Evolutionary conservation across 169 alveolate species (phyloP).

Genomic region (Plasmodium ovale): DNA sequence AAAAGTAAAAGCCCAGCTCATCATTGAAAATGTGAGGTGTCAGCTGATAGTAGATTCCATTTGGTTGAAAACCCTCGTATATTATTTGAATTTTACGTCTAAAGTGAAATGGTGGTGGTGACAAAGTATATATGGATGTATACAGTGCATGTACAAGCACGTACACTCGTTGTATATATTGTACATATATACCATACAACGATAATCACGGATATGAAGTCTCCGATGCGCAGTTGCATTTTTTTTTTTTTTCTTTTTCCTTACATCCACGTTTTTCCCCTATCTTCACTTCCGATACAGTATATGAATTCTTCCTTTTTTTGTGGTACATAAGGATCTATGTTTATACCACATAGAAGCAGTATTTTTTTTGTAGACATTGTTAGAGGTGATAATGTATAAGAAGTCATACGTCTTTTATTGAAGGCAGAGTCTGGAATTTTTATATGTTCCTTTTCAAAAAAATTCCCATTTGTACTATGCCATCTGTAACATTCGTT

Average conservation of each 20-base stretch:
- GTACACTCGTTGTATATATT: too few species aligned
- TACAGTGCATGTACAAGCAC: too few species aligned
- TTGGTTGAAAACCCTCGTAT: neutral
- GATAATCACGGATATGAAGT: too few species aligned
- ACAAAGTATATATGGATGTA: too few species aligned
- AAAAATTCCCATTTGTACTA: neutral
- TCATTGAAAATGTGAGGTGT: neutral
- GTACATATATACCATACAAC: too few species aligned
- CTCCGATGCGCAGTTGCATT: too few species aligned
- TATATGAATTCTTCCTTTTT: neutral
- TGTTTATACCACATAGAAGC: conserved; percentile 4
- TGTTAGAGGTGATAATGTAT: neutral
- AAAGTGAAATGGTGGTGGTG: too few species aligned
- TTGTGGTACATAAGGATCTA: neutral
- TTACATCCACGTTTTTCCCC: conserved; percentile 19
- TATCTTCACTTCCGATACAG: conserved; percentile 33
- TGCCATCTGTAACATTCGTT: neutral
- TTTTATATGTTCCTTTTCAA: neutral
- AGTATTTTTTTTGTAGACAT: neutral
- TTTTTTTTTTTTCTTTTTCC: too few species aligned
- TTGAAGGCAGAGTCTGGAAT: neutral
- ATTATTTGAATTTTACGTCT: neutral
- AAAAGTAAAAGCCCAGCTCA: conserved; percentile 11
- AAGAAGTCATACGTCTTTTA: neutral
- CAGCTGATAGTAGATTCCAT: neutral